Evolutionary conservation across 108 stramenopile genomes (phyloP), one percentile per base, ranked within the genome.

Genomic region (Skeletonema menzelii): DNA sequence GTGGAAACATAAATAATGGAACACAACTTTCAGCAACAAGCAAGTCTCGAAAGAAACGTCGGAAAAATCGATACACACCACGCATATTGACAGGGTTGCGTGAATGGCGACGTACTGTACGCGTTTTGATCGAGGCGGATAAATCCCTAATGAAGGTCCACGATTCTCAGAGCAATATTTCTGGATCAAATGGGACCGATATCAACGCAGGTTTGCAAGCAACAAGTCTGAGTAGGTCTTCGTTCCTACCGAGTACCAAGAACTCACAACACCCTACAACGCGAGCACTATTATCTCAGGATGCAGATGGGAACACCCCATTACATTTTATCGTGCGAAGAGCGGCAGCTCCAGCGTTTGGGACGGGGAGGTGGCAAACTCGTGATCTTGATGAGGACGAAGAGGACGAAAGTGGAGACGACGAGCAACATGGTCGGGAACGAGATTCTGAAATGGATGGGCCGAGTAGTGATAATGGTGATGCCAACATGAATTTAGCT

Each of bases 221-320:
- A 42, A n/a, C 40, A 53, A 53, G 49, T 53, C 49, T 53, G 22
- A 22, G 49, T 22, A 20, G 49, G 22, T 53, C 49, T 24, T 53
- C 49, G 17, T 53, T 53, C 8, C 22, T 53, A 53, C 49, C 49
- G 1, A 53, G 49, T 22, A 53, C 5, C 49, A 53, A 53, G 7
- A 53, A 20, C 20, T 20, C 49, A 22, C 49, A 53, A 20, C 49
- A 53, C 49, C 49, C 49, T 22, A 53, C 49, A 53, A 60, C 59
- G 34, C 59, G 59, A 35, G 87, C 87, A 10, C 72, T 86, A 1
- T 56, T 89, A 34, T 63, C 82, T 26, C 88, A 92, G 67, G 90
- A 92, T 58, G 85, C 88, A 2, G 91, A 92, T 59, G 91, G 91
- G 24, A 85, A 89, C 63, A 87, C 86, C 8, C 91, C 91, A 0